A percentile compares a stretch with the other conserved stretches of the same genome.
Conservation (phyloP, 352 stramenopile species). For the Achlya hypogyna region DNA sequence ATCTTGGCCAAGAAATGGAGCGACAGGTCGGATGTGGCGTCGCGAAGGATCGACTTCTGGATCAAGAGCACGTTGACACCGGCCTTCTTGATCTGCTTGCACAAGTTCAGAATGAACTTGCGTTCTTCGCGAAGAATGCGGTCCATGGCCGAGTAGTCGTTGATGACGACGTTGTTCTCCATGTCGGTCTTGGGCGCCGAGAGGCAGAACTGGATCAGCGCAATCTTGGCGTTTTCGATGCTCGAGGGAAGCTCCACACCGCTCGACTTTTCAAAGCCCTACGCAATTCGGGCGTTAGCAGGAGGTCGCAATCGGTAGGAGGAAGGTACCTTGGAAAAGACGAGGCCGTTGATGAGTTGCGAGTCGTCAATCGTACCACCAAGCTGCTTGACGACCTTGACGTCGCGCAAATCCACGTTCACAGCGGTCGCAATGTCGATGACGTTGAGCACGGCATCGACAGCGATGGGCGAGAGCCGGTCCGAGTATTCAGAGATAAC, state of each 20-base stretch:
- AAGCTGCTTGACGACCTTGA: conserved; percentile 97
- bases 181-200: conserved; percentile 99
- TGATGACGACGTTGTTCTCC: conserved; percentile 99
- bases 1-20: conserved; percentile 99
- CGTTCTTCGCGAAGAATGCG: conserved; percentile 97
- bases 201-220: conserved; percentile 99
- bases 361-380: conserved; percentile 99
- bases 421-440: conserved; percentile 88
- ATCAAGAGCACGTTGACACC: conserved; percentile 99
- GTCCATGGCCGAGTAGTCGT: conserved; percentile 99
- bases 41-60: conserved; percentile 98
- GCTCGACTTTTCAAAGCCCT: conserved; percentile 77
- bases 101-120: conserved; percentile 97
- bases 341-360: conserved; percentile 95
- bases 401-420: conserved; percentile 97
- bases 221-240: conserved; percentile 99
- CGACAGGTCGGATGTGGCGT: conserved; percentile 99
- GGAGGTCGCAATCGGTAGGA: neutral
- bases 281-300: neutral
- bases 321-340: conserved; percentile 93
- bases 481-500: conserved; percentile 97
- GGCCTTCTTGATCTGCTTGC: conserved; percentile 98
- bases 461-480: conserved; percentile 95
- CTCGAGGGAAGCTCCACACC: conserved; percentile 34
- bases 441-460: conserved; percentile 97